Evolutionary conservation across 108 stramenopile species (phyloP), one percentile per base, ranked within the genome.

Genomic region (Bacterosira constricta): DNA sequence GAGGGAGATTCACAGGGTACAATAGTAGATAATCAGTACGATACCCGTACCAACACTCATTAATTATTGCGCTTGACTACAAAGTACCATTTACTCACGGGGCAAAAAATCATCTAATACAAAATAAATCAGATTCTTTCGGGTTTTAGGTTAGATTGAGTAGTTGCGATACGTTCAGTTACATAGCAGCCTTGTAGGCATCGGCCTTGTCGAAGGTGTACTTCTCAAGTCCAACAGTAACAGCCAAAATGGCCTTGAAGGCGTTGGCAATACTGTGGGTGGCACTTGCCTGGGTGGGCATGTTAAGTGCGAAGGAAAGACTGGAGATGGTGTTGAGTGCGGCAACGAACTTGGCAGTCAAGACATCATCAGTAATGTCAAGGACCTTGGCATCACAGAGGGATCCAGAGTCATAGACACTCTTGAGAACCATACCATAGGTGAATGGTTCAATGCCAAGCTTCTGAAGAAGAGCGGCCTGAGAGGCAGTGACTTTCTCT

Each of bases 261-360:
- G 97, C 99, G 79, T 97, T 97, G 81, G 91, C 97, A 79, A 98
- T 88, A 63, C 91, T 96, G 87, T 99, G 99, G 18, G 97, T 96
- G 56, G 97, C 89, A 60, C 92, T 95, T 13, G 96, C 96, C 72
- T 97, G 85, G 27, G 98, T 98, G 59, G 99, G 97, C 82, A 83
- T 91, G 59, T 96, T 91, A 35, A 96, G 53, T 36, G 88, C 90
- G 51, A 99, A 81, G 25, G 94, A 98, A 46, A 98, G 68, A 34
- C 89, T 79, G 25, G 98, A 96, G 27, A 99, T 59, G 51, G 69
- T 75, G 53, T 75, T 67, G 70, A 97, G 89, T 6, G 97, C 99
- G 21, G 69, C 84, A 35, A 77, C 52, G 83, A 99, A 97, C 82
- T 98, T 97, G 66, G 86, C 81, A 25, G 89, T 86, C 52, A 97